Percentiles rank a stretch among this genome's conserved stretches.
These are phyloP conservation scores for Rhizoclosmatium globosum DNA, from an alignment of 192 early-diverging fungal species.

Conservation along the genomic window DNA sequence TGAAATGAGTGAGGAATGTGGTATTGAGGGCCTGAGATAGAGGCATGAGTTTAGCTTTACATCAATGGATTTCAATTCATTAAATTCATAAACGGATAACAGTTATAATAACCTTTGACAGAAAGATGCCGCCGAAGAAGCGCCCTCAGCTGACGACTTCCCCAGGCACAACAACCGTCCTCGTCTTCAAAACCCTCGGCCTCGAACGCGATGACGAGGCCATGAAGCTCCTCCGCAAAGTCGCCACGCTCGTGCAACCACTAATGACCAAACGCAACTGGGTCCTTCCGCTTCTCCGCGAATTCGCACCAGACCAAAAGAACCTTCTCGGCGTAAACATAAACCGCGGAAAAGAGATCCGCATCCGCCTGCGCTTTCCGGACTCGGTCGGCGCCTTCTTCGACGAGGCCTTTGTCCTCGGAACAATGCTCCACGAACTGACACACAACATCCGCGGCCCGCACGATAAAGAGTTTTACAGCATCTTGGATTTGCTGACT, in stretches of 20 bases:
- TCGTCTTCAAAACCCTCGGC: constrained; percentile 35
- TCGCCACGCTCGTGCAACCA: constrained; percentile 63
- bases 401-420: constrained; percentile 68
- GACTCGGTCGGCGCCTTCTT: constrained; percentile 63
- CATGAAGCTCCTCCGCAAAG: constrained; percentile 31
- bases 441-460: constrained; percentile 62
- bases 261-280: constrained; percentile 74
- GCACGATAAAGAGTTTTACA: constrained; percentile 76
- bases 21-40: too few relatives aligned
- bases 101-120: too few relatives aligned
- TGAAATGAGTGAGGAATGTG: too few relatives aligned
- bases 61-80: too few relatives aligned
- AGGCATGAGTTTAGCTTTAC: too few relatives aligned
- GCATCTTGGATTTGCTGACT: constrained; percentile 60
- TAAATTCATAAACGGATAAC: too few relatives aligned
- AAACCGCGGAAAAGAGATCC: constrained; percentile 71
- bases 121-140: not conserved
- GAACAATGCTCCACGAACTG: constrained; percentile 81
- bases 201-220: constrained; percentile 35
- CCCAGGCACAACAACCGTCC: constrained; percentile 11
- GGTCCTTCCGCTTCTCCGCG: constrained; percentile 61
- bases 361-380: constrained; percentile 68
- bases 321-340: constrained; percentile 72
- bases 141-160: constrained; percentile 10
- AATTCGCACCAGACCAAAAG: constrained; percentile 67